Base-by-base conservation (phyloP, 306 rosid genomes). In the Urtica urens region DNA sequence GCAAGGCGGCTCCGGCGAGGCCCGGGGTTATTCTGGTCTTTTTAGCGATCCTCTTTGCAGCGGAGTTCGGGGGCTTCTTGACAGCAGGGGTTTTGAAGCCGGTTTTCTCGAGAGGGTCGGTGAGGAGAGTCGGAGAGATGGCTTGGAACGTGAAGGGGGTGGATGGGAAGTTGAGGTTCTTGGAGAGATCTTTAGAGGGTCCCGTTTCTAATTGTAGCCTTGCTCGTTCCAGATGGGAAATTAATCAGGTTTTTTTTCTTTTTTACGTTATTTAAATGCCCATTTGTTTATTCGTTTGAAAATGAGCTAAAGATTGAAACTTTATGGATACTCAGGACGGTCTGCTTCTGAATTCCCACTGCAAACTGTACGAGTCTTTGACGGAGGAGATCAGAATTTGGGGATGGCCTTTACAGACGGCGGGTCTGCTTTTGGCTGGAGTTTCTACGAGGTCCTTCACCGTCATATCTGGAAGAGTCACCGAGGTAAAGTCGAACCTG, bases 401-500 rank as follows among this genome's bases (percentile, higher is more conserved):
- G 99, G 99, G 94, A 12, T 90, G 99, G 95, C 95, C 99, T 26
- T 47, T 85, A 69, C 99, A 85, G 72, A 85, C 99, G 2, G 83
- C 95, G 22, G 99, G 99, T 30, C 58, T 90, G 67, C 82, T 85
- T 50, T 68, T 70, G 12, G 62, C 68, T 17, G 81, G 81, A 3
- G 62, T 77, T 59, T 85, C 99, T 38, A 49, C 33, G 13, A 60
- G 75, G 48, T 59, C 87, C 21, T 70, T 77, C 64, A 69, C 84
- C 17, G 53, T 90, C 65, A 49, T 90, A 51, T 75, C 95, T 3
- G 95, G 94, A 59, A 72, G 93, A 73, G 72, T 85, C 39, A 85
- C 87, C 0, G 78, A 85, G 94, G 95, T 81, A 74, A 70, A n/a
- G n/a, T 86, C 77, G 70, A 68, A 29, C 29, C 22, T 16, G 11